phyloP scores from a whole-genome alignment of 352 stramenopile genomes.

The Bremia lactucae region DNA sequence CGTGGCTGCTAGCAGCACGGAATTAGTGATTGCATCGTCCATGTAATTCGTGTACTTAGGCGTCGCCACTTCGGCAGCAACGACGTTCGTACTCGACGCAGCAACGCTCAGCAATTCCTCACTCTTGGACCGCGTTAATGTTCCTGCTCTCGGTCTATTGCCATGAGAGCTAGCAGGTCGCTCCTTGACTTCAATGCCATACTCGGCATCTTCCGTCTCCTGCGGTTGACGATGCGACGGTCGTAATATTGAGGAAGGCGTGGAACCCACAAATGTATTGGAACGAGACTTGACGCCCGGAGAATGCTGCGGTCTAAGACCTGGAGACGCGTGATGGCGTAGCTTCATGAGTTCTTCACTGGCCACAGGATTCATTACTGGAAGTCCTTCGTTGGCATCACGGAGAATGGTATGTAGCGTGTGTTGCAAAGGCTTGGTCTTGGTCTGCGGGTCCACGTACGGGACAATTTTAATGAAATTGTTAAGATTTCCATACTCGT shows the following conservation, averaged over 20 bases:
- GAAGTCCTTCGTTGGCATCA: constrained; percentile 32
- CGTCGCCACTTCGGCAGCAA: constrained; percentile 14
- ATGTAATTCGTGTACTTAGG: constrained; percentile 71
- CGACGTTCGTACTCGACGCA: constrained; percentile 6
- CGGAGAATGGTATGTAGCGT: constrained; percentile 67
- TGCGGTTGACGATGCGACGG: constrained; percentile 32
- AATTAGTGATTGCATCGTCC: constrained; percentile 52
- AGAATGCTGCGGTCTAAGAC: constrained; percentile 20
- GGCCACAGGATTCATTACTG: constrained; percentile 63
- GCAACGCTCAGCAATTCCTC: constrained; percentile 45
- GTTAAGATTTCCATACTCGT: constrained; percentile 83
- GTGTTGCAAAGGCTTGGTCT: constrained; percentile 38
- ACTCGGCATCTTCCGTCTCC: constrained; percentile 57
- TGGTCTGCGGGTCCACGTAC: constrained; percentile 19
- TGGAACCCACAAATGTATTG: constrained; percentile 17
- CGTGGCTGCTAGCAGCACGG: constrained; percentile 61
- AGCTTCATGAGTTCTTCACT: constrained; percentile 55
- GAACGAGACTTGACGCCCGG: constrained; percentile 10
- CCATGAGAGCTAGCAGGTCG: constrained; percentile 22
- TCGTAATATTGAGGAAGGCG: constrained; percentile 15
- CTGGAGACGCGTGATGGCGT: constrained; percentile 37
- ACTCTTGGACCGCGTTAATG: constrained; percentile 60
- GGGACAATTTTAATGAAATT: constrained; percentile 67
- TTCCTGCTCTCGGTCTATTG: constrained; percentile 34
- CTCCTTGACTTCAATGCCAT: constrained; percentile 48